A percentile compares a stretch with the other conserved stretches of the same genome.
These are phyloP conservation scores for Ceratobasidium papillatum DNA, from an alignment of 1,284 basidiomycete species.

Conservation along the genomic window DNA sequence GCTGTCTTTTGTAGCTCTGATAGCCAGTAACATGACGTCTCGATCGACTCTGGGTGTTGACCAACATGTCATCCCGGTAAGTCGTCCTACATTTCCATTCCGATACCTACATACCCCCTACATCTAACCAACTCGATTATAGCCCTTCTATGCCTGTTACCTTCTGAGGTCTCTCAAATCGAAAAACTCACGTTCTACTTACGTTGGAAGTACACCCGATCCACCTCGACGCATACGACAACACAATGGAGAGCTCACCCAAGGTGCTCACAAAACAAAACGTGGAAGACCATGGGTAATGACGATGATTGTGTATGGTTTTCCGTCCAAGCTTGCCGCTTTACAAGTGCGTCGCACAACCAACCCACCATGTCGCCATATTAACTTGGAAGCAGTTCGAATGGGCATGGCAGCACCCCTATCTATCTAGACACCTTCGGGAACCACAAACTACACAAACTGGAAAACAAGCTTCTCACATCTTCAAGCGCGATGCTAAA, in stretches of 20 bases:
- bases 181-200: slow-evolving; percentile 67
- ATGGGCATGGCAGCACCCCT: slow-evolving; percentile 81
- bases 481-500: slow-evolving; percentile 44
- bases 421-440: slow-evolving; percentile 66
- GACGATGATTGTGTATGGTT: slow-evolving; percentile 89
- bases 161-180: slow-evolving; percentile 75
- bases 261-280: slow-evolving; percentile 80
- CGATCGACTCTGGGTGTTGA: slow-evolving; percentile 30
- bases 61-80: slow-evolving; percentile 39
- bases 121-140: slow-evolving; percentile 54
- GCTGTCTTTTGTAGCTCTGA: background rate
- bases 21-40: slow-evolving; percentile 25
- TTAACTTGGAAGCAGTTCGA: slow-evolving; percentile 55
- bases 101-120: background rate
- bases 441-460: slow-evolving; percentile 24
- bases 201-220: slow-evolving; percentile 85
- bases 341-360: slow-evolving; percentile 59
- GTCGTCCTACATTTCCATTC: background rate
- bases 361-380: background rate
- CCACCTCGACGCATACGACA: slow-evolving; percentile 65
- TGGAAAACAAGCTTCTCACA: slow-evolving; percentile 3
- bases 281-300: slow-evolving; percentile 84
- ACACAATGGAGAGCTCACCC: slow-evolving; percentile 83
- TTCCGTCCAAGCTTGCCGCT: slow-evolving; percentile 85
- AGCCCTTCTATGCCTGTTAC: slow-evolving; percentile 89